phyloP scores from a whole-genome alignment of 2,329 filamentous ascomycete genomes.

The Trichoderma brevicompactum region DNA sequence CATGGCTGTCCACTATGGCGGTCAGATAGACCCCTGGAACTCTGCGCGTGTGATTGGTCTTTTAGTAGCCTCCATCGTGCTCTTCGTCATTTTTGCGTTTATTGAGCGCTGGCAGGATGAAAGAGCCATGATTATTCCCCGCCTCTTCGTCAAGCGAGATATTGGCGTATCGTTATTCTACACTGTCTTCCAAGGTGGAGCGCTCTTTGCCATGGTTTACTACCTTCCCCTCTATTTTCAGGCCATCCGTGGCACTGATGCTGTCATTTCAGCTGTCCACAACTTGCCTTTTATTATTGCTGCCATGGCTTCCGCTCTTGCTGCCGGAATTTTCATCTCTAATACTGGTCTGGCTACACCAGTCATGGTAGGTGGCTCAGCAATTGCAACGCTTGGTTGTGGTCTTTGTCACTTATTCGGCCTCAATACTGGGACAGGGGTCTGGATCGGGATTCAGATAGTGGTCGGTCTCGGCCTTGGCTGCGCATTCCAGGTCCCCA shows the following conservation, averaged over 20 bases:
- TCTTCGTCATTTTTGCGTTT: conserved; percentile 38
- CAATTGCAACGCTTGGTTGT: conserved; percentile 41
- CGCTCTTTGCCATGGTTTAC: conserved; percentile 46
- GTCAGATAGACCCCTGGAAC: conserved; percentile 45
- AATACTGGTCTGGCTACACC: conserved; percentile 46
- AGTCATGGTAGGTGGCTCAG: conserved; percentile 41
- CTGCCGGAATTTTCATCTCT: conserved; percentile 35
- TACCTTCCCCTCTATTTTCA: conserved; percentile 49
- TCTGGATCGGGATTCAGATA: conserved; percentile 40
- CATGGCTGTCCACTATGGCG: conserved; percentile 52
- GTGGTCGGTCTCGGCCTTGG: conserved; percentile 52
- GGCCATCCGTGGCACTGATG: conserved; percentile 41
- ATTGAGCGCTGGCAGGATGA: conserved; percentile 46
- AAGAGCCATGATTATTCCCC: conserved; percentile 44
- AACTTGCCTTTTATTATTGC: conserved; percentile 45
- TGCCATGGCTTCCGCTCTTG: conserved; percentile 14
- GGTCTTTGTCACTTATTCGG: conserved; percentile 48
- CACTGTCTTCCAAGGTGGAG: conserved; percentile 44
- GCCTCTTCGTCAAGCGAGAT: conserved; percentile 42
- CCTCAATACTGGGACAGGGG: conserved; percentile 27
- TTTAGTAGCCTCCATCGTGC: conserved; percentile 41
- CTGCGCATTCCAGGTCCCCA: conserved; percentile 49
- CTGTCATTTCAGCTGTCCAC: conserved; percentile 44
- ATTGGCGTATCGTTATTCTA: conserved; percentile 40
- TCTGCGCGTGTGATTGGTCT: conserved; percentile 44